Evolutionary conservation across 306 rosid species (phyloP), one percentile per base, ranked within the genome.

Genomic region (Begonia peltatifolia): DNA sequence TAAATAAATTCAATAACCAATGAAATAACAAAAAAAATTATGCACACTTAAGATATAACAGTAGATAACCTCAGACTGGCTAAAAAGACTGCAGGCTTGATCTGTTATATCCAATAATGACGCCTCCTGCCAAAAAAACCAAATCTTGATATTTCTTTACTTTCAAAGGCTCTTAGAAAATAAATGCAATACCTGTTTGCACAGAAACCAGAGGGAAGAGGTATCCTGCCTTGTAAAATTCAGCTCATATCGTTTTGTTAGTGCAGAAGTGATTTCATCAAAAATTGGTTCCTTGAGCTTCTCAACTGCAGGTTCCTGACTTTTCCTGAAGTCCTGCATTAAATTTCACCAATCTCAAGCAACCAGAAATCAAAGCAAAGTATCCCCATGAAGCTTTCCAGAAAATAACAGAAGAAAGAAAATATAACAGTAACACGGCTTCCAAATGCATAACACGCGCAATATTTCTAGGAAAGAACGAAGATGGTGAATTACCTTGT

Each of bases 121-220:
- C n/a, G 95, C 95, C 74, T 90, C 94, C 97, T 90, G 82, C 63
- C 58, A 62, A 62, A 12, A 46, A 50, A 57, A 47, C 14, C 14
- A 14, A 44, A 44, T 44, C 48, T 44, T n/a, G 14, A 44, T 44
- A 44, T 44, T 44, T 44, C n/a, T 44, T 12, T 44, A 10, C 14
- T n/a, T 44, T n/a, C 3, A 10, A 14, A 12, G 6, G 14, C 12
- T 10, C 48, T 44, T 44, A 44, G 9, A 44, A 44, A 44, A 44
- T 44, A 44, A 46, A 59, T 12, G 44, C 59, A 62, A 65, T 50
- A 90, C 95, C 95, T 90, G 94, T 77, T 90, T 90, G 76, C 97
- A 90, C 23, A 90, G 70, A 74, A 90, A 90, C 95, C 95, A 90
- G 25, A 90, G 84, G 57, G 94, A 80, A 63, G 97, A 62, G 50